Conservation (phyloP, 805 yeast genomes). For the Zygoascus bituminiphila region DNA sequence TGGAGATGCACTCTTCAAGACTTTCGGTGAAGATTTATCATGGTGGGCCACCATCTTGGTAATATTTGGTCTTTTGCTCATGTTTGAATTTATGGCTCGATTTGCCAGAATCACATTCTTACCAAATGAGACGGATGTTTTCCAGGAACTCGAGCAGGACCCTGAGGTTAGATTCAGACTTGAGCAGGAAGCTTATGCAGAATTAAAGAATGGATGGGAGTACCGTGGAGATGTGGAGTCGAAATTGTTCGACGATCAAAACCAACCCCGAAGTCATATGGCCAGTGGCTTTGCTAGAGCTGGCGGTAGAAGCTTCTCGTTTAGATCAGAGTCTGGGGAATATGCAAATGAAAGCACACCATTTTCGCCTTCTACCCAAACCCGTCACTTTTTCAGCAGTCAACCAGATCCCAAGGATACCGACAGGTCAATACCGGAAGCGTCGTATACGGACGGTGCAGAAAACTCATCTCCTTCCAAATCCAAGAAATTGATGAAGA, state of each 20-base stretch:
- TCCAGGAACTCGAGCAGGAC: constrained; percentile 69
- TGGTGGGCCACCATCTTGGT: constrained; percentile 79
- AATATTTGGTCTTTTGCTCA: constrained; percentile 47
- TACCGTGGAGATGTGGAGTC: constrained; percentile 6
- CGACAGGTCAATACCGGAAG: no score
- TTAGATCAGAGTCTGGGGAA: neutral
- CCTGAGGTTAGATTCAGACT: constrained; percentile 55
- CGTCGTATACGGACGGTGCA: neutral
- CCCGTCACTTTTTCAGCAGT: neutral
- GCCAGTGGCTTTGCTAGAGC: neutral
- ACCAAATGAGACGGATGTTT: constrained; percentile 72
- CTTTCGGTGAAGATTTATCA: constrained; percentile 70
- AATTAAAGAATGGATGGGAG: constrained; percentile 33
- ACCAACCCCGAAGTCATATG: neutral
- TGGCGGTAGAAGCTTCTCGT: neutral
- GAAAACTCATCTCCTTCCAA: neutral
- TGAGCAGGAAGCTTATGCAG: constrained; percentile 64
- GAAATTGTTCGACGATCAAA: neutral
- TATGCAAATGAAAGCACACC: neutral
- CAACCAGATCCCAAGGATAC: no score
- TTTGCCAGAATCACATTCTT: constrained; percentile 45
- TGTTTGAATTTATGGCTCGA: constrained; percentile 58
- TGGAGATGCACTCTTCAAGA: constrained; percentile 52
- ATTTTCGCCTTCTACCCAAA: neutral
- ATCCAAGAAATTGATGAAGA: constrained; percentile 18